Conservation (phyloP, 2,329 filamentous ascomycete species). For the Teratosphaeria zuluensis region DNA sequence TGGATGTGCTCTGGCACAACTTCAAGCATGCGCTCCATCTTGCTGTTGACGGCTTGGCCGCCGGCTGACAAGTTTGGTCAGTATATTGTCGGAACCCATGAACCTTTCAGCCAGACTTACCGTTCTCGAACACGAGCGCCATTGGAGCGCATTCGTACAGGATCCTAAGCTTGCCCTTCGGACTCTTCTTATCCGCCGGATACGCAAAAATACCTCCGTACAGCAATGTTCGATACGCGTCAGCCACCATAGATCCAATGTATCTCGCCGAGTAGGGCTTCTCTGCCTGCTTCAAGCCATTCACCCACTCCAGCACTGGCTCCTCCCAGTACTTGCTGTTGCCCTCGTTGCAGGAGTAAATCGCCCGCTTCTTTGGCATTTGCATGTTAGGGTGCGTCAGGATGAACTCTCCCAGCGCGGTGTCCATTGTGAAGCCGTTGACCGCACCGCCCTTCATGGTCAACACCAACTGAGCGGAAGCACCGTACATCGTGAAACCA, state of each 20-base stretch:
- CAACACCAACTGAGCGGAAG: conserved; percentile 89
- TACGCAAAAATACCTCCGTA: conserved; percentile 98
- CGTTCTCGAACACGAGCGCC: conserved; percentile 98
- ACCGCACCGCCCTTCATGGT: conserved; percentile 89
- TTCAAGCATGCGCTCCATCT: conserved; percentile 83
- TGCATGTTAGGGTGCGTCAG: conserved; percentile 92
- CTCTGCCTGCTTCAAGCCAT: conserved; percentile 73
- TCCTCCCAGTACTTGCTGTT: conserved; percentile 97
- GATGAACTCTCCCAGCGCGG: conserved; percentile 95
- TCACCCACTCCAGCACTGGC: conserved; percentile 75
- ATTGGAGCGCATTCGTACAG: conserved; percentile 98
- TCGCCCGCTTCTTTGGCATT: conserved; percentile 67
- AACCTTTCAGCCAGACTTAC: conserved; percentile 44
- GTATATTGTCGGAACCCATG: conserved; percentile 1
- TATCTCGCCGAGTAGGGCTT: conserved; percentile 85
- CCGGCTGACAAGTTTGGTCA: conserved; percentile 51
- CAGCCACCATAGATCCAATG: conserved; percentile 96
- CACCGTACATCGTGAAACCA: conserved; percentile 99
- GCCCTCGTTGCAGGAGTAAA: conserved; percentile 98
- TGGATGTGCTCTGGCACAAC: conserved; percentile 88
- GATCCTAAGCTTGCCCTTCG: conserved; percentile 95
- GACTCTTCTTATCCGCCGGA: conserved; percentile 93
- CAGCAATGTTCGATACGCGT: conserved; percentile 88
- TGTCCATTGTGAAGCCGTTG: conserved; percentile 97
- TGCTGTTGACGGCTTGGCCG: conserved; percentile 82